Percentiles rank a stretch among this genome's conserved stretches.
phyloP scores from a whole-genome alignment of 2,329 filamentous ascomycete genomes.

The Aspergillus carbonarius region DNA sequence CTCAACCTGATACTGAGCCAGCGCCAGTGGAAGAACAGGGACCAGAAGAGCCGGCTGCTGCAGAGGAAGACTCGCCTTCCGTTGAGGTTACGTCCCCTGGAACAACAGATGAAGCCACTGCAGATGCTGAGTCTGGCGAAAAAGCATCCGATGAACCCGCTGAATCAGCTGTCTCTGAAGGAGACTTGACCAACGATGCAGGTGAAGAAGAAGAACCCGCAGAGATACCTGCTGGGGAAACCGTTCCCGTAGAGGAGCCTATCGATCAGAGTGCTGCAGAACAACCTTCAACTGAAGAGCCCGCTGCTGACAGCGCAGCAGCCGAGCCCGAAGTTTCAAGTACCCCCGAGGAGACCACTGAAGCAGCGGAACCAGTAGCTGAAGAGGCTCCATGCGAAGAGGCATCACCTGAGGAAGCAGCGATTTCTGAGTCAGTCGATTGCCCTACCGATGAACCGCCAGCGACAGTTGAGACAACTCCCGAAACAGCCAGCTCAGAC shows the following conservation, averaged over 20 bases:
- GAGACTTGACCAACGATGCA: background rate
- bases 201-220: background rate
- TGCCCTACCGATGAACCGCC: background rate
- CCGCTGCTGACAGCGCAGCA: conserved; percentile 12
- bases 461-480: background rate
- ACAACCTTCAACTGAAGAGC: background rate
- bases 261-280: background rate
- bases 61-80: conserved; percentile 12
- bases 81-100: conserved; percentile 1
- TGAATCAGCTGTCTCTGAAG: background rate
- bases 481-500: background rate
- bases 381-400: conserved; percentile 17
- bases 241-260: conserved; percentile 14
- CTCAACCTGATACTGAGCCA: conserved; percentile 15
- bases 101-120: background rate
- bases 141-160: conserved; percentile 6
- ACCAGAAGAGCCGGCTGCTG: conserved; percentile 9
- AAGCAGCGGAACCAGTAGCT: conserved; percentile 3
- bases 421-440: background rate
- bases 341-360: background rate
- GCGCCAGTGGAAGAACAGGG: conserved; percentile 1
- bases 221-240: conserved; percentile 10
- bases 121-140: conserved; percentile 8
- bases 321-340: conserved; percentile 13
- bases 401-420: conserved; percentile 1